A percentile compares a stretch with the other conserved stretches of the same genome.
Conservation (phyloP, 768 basidiomycete species). For the Pseudohyphozyma bogoriensis region DNA sequence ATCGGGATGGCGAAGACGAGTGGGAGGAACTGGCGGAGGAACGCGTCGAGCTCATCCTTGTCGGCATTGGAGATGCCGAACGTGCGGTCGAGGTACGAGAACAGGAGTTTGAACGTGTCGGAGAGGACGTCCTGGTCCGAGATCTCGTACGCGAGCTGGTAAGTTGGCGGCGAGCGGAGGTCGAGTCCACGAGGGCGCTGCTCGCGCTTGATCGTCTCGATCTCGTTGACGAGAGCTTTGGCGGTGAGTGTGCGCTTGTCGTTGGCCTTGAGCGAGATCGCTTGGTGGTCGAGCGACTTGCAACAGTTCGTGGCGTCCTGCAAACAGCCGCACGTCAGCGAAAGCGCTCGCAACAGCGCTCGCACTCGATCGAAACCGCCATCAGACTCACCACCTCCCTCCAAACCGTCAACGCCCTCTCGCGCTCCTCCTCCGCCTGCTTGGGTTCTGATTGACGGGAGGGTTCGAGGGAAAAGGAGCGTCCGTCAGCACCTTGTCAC, state of each 20-base stretch:
- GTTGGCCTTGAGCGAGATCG: slow-evolving; percentile 83
- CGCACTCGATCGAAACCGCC: too few relatives aligned
- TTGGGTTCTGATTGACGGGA: too few relatives aligned
- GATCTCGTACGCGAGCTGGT: slow-evolving; percentile 71
- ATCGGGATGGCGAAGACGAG: slow-evolving; percentile 27
- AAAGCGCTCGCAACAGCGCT: neutral
- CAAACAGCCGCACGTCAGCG: too few relatives aligned
- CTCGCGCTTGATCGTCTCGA: slow-evolving; percentile 57
- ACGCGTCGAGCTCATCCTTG: slow-evolving; percentile 70
- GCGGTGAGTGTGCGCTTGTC: slow-evolving; percentile 88
- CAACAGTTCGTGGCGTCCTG: slow-evolving; percentile 89
- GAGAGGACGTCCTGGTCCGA: slow-evolving; percentile 68
- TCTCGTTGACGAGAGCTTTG: slow-evolving; percentile 69
- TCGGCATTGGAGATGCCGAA: slow-evolving; percentile 52
- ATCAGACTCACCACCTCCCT: slow-evolving; percentile 54
- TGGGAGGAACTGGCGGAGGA: slow-evolving; percentile 74
- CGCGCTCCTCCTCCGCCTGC: slow-evolving; percentile 95
- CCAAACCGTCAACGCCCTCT: slow-evolving; percentile 86
- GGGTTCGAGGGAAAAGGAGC: too few relatives aligned
- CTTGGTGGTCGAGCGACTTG: slow-evolving; percentile 93
- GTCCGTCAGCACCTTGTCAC: too few relatives aligned
- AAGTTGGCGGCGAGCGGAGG: slow-evolving; percentile 43
- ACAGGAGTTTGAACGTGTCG: slow-evolving; percentile 73
- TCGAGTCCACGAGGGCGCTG: slow-evolving; percentile 47
- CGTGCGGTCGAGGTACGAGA: slow-evolving; percentile 81